Conservation (phyloP, 441 rosid genomes). For the Gossypium lobatum region DNA sequence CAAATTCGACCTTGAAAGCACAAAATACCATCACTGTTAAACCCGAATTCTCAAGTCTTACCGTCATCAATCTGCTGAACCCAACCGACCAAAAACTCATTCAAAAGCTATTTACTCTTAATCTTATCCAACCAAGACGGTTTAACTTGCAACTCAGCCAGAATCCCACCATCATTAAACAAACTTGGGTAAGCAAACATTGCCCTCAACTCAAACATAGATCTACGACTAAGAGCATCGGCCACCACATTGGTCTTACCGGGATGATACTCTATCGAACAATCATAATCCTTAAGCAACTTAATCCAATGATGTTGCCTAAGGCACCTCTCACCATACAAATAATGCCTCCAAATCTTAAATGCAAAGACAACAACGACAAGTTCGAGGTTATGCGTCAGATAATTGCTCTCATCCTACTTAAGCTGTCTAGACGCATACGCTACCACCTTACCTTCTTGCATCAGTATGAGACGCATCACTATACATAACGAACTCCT, state of each 20-base stretch:
- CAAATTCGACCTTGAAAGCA: not conserved
- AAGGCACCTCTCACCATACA: not conserved
- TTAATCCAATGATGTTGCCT: not conserved
- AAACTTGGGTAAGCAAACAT: not conserved
- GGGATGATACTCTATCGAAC: not conserved
- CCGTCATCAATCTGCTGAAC: no score
- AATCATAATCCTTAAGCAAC: not conserved
- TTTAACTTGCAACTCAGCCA: not conserved
- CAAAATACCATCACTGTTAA: no score
- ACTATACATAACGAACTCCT: not conserved
- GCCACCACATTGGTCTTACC: not conserved
- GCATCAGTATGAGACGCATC: not conserved
- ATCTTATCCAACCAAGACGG: not conserved
- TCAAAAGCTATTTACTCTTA: not conserved
- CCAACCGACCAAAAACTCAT: no score
- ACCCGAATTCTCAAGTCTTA: no score
- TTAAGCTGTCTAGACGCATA: not conserved
- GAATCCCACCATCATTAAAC: not conserved
- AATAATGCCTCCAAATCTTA: not conserved
- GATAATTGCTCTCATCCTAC: not conserved
- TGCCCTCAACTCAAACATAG: not conserved
- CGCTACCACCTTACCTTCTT: not conserved
- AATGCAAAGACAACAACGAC: no score
- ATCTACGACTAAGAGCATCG: not conserved
- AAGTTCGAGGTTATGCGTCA: not conserved